Percentiles rank a stretch among this genome's conserved stretches.
Evolutionary conservation across 2,329 filamentous ascomycete species (phyloP).

Genomic region (Phialophora macrospora): DNA sequence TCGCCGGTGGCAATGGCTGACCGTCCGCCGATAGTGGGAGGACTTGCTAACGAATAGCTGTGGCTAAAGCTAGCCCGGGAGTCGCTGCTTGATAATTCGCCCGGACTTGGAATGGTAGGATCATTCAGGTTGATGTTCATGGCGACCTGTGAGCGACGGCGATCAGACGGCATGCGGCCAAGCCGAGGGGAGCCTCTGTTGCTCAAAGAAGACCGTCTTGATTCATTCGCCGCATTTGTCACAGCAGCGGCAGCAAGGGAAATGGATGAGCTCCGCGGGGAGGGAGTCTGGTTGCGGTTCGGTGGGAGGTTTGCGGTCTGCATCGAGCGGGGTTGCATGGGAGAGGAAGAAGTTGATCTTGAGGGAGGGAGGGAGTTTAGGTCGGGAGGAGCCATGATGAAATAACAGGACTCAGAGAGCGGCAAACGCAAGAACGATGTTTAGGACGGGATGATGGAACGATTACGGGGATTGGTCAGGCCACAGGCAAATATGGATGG

Average conservation of each 20-base stretch:
- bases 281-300: constrained; percentile 45
- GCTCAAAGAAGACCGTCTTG: constrained; percentile 49
- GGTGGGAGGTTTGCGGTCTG: constrained; percentile 36
- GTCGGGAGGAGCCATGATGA: constrained; percentile 68
- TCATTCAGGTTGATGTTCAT: constrained; percentile 50
- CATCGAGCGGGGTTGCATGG: constrained; percentile 43
- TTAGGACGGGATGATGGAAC: constrained; percentile 4
- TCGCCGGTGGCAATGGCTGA: constrained; percentile 51
- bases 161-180: constrained; percentile 45
- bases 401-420: not conserved
- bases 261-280: constrained; percentile 65
- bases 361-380: constrained; percentile 72
- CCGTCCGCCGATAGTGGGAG: constrained; percentile 50
- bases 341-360: constrained; percentile 51
- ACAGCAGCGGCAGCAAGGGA: constrained; percentile 77
- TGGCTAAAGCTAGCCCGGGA: constrained; percentile 46
- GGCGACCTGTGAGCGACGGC: constrained; percentile 50
- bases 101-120: constrained; percentile 44
- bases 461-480: constrained; percentile 6
- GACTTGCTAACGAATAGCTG: constrained; percentile 50
- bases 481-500: not conserved
- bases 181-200: constrained; percentile 44
- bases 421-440: constrained; percentile 7
- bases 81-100: constrained; percentile 47
- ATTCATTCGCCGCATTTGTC: constrained; percentile 75